Conservation (phyloP, 306 rosid genomes). For the Ormosia semicastrata region DNA sequence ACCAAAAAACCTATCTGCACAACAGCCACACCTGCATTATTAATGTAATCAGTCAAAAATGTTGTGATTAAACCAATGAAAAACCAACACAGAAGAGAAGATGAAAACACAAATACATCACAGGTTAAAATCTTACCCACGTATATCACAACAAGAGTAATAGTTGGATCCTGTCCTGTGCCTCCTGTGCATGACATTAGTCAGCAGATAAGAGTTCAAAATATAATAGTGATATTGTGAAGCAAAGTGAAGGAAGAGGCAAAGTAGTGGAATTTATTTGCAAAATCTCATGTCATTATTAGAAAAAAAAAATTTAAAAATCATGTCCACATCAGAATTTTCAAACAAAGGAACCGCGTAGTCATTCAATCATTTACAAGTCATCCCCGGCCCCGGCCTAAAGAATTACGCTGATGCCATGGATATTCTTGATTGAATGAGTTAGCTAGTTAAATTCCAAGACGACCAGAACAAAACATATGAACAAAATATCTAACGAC, state of each 20-base stretch:
- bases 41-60: not conserved
- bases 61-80: not conserved
- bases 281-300: not conserved
- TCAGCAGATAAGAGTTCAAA: not conserved
- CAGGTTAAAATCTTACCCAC: not conserved
- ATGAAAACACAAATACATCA: not conserved
- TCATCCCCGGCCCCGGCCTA: no score
- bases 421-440: not conserved
- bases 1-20: slow-evolving; percentile 19
- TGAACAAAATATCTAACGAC: not conserved
- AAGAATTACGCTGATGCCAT: not conserved
- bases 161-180: not conserved
- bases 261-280: not conserved
- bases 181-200: slow-evolving; percentile 15
- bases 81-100: not conserved
- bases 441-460: not conserved
- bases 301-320: not conserved
- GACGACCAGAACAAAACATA: not conserved
- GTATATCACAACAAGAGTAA: not conserved
- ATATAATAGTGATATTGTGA: not conserved
- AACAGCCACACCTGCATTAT: slow-evolving; percentile 23
- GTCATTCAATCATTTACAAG: not conserved
- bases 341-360: not conserved
- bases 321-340: not conserved
- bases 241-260: not conserved